These are phyloP conservation scores for Tulasnella sp. DNA, from an alignment of 768 basidiomycete genomes.

Conservation along the genomic window DNA sequence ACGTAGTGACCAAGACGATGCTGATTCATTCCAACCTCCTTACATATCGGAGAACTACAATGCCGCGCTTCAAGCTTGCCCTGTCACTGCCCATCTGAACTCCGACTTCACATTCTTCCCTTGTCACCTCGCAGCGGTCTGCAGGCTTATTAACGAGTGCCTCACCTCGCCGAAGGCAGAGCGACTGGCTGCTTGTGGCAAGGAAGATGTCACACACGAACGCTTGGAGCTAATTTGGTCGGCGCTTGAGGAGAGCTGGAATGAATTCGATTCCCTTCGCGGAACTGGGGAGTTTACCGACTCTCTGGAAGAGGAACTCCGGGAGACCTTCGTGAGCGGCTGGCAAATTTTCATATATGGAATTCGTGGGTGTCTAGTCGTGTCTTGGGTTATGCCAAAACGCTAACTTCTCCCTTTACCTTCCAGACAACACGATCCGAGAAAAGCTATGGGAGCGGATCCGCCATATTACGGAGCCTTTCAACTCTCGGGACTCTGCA, in stretches of 20 bases:
- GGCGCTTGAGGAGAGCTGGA: constrained; percentile 71
- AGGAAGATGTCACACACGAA: constrained; percentile 47
- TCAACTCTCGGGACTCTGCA: neutral
- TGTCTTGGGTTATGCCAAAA: neutral
- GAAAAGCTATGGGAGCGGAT: constrained; percentile 63
- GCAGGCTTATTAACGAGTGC: constrained; percentile 66
- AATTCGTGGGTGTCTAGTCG: constrained; percentile 50
- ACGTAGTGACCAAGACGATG: constrained; percentile 47
- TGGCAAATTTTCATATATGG: constrained; percentile 93
- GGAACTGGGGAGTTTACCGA: constrained; percentile 31
- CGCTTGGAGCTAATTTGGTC: constrained; percentile 74
- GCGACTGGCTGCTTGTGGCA: constrained; percentile 32
- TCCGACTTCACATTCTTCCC: constrained; percentile 59
- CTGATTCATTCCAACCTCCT: constrained; percentile 55
- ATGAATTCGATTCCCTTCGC: constrained; percentile 65
- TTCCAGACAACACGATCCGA: constrained; percentile 71
- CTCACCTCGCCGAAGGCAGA: constrained; percentile 72
- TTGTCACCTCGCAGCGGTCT: constrained; percentile 64
- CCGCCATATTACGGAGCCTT: neutral
- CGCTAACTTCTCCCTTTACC: neutral
- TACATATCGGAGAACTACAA: constrained; percentile 29
- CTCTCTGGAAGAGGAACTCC: constrained; percentile 36
- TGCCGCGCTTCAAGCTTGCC: constrained; percentile 29
- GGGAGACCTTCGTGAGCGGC: constrained; percentile 63
- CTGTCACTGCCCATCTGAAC: constrained; percentile 36